phyloP scores from a whole-genome alignment of 208 protist species.

The Crithidia mellificae region DNA sequence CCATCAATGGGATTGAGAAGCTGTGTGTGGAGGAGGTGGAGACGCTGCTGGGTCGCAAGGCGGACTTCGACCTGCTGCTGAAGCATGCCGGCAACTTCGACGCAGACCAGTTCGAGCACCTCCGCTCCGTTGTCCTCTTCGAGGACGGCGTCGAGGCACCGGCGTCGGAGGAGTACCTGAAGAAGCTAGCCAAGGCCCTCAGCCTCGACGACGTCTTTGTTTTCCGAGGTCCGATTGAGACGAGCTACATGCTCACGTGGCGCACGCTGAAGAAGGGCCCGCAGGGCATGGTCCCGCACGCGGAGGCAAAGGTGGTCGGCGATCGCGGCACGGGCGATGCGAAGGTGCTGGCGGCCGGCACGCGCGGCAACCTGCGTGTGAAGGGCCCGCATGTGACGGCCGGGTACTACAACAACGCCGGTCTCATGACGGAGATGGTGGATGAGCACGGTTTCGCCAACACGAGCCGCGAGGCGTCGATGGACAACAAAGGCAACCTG shows the following conservation, averaged over 20 bases:
- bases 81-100: slow-evolving; percentile 91
- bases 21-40: slow-evolving; percentile 88
- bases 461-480: slow-evolving; percentile 85
- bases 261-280: slow-evolving; percentile 66
- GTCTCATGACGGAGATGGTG: slow-evolving; percentile 86
- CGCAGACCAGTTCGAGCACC: slow-evolving; percentile 84
- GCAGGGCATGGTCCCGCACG: slow-evolving; percentile 82
- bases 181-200: slow-evolving; percentile 73
- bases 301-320: slow-evolving; percentile 87
- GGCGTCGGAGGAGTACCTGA: slow-evolving; percentile 69
- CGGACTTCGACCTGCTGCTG: slow-evolving; percentile 85
- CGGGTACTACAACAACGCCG: slow-evolving; percentile 92
- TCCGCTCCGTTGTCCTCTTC: slow-evolving; percentile 85
- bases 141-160: slow-evolving; percentile 67
- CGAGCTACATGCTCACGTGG: slow-evolving; percentile 79
- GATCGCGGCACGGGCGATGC: slow-evolving; percentile 88
- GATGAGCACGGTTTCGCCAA: slow-evolving; percentile 85
- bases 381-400: slow-evolving; percentile 85
- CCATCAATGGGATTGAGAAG: slow-evolving; percentile 90
- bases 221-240: slow-evolving; percentile 87
- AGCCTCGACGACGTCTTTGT: slow-evolving; percentile 90
- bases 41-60: slow-evolving; percentile 75
- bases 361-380: slow-evolving; percentile 85
- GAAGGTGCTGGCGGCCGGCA: slow-evolving; percentile 81
- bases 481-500: slow-evolving; percentile 69